Evolutionary conservation across 768 basidiomycete genomes (phyloP).

Genomic region (Leccinellum albellum): DNA sequence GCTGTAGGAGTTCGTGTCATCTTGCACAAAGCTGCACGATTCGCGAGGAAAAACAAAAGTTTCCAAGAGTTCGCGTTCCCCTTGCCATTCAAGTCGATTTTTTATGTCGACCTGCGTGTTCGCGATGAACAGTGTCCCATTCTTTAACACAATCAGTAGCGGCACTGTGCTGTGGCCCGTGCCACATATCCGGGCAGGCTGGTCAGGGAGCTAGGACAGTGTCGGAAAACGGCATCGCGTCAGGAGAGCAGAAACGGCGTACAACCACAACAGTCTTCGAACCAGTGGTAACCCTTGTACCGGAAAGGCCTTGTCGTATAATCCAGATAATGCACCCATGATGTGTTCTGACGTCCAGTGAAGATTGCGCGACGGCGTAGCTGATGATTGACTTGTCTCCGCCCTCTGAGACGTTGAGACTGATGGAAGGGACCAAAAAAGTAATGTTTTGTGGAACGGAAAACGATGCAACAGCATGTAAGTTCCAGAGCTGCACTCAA

Average conservation of each 20-base stretch:
- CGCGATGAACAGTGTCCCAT: slow-evolving; percentile 33
- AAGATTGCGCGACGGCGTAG: slow-evolving; percentile 50
- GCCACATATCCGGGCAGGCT: slow-evolving; percentile 37
- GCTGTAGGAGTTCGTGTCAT: slow-evolving; percentile 2
- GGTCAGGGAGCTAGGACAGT: slow-evolving; percentile 41
- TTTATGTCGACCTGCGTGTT: slow-evolving; percentile 27
- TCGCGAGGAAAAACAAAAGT: slow-evolving; percentile 29
- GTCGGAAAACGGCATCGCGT: slow-evolving; percentile 1
- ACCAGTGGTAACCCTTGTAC: slow-evolving; percentile 27
- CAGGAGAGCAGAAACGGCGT: slow-evolving; percentile 25
- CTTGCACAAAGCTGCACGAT: slow-evolving; percentile 28
- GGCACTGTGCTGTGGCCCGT: slow-evolving; percentile 24
- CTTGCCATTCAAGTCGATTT: slow-evolving; percentile 23
- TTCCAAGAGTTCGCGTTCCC: slow-evolving; percentile 26
- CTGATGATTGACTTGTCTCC: slow-evolving; percentile 42
- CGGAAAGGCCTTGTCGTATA: slow-evolving; percentile 55
- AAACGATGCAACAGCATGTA: slow-evolving; percentile 66
- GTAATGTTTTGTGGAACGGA: slow-evolving; percentile 62
- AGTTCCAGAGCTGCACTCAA: slow-evolving; percentile 49
- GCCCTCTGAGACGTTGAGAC: slow-evolving; percentile 33
- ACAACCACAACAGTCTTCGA: slow-evolving; percentile 45
- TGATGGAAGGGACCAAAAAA: slow-evolving; percentile 59
- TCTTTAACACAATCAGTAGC: slow-evolving; percentile 33
- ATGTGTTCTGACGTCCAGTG: slow-evolving; percentile 43
- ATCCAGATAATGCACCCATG: slow-evolving; percentile 53